Evolutionary conservation across 2,329 filamentous ascomycete genomes (phyloP).

Genomic region (Blumeria graminis): DNA sequence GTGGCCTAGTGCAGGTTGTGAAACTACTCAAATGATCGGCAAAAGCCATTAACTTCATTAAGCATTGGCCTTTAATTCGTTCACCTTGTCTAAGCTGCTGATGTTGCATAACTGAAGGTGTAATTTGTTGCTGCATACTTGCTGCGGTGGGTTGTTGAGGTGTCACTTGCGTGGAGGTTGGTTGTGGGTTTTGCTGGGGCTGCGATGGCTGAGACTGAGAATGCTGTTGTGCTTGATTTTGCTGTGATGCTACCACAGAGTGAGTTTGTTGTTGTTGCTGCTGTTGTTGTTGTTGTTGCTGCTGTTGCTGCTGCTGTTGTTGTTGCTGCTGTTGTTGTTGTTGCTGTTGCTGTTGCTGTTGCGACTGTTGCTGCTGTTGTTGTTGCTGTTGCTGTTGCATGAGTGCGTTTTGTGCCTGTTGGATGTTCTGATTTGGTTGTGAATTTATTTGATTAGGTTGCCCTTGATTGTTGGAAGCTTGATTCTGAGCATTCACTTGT

Average conservation of each 20-base stretch:
- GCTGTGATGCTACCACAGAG: conserved; percentile 15
- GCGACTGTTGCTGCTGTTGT: conserved; percentile 4
- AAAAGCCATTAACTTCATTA: conserved; percentile 37
- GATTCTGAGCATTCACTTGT: conserved; percentile 18
- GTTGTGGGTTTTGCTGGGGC: conserved; percentile 19
- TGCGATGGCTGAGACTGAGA: conserved; percentile 20
- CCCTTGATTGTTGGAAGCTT: conserved; percentile 18
- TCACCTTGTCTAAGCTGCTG: conserved; percentile 16
- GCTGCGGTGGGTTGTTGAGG: conserved; percentile 15
- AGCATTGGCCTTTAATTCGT: conserved; percentile 27
- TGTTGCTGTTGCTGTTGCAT: conserved; percentile 21
- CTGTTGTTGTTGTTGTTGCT: conserved; percentile 18
- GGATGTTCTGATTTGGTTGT: conserved; percentile 19
- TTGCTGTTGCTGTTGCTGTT: neutral
- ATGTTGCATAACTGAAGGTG: conserved; percentile 8
- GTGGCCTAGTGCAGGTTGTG: conserved; percentile 20
- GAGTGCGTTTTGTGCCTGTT: conserved; percentile 15
- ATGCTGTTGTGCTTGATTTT: conserved; percentile 20
- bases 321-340: conserved; percentile 17
- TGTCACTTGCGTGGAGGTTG: conserved; percentile 17
- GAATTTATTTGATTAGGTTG: conserved; percentile 25
- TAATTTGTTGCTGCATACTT: conserved; percentile 13
- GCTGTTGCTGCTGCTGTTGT: conserved; percentile 20
- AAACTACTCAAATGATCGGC: conserved; percentile 36
- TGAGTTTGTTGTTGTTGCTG: conserved; percentile 22